Percentiles rank a stretch among this genome's conserved stretches.
phyloP scores from a whole-genome alignment of 108 stramenopile species.

The Nitzschia putrida region DNA sequence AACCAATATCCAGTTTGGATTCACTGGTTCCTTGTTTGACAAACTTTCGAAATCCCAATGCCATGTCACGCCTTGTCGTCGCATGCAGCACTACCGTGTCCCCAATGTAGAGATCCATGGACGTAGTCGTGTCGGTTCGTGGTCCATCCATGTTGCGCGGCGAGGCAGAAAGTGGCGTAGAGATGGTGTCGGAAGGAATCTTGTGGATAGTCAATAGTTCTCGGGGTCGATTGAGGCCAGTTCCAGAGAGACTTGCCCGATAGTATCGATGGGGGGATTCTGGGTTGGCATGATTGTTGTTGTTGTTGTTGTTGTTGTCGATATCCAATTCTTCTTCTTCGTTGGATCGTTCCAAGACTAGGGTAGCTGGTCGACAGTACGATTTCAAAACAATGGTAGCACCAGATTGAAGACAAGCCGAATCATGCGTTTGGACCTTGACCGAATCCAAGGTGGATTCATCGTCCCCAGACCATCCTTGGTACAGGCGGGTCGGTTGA shows the following conservation, averaged over 20 bases:
- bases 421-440: slow-evolving; percentile 18
- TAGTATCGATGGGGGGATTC: neutral
- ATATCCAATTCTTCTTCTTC: neutral
- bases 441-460: slow-evolving; percentile 13
- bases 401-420: slow-evolving; percentile 24
- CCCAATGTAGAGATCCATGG: slow-evolving; percentile 11
- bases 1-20: slow-evolving; percentile 14
- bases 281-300: too few relatives aligned
- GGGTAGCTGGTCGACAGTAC: slow-evolving; percentile 14
- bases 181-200: slow-evolving; percentile 23
- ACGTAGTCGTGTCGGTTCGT: neutral
- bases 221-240: slow-evolving; percentile 14
- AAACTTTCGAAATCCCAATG: slow-evolving; percentile 23
- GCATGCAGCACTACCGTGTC: slow-evolving; percentile 19
- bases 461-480: neutral
- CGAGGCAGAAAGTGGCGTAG: slow-evolving; percentile 1
- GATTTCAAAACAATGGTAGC: slow-evolving; percentile 26
- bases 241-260: slow-evolving; percentile 13
- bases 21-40: neutral
- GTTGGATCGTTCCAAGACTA: neutral
- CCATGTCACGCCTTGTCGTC: neutral
- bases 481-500: neutral
- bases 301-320: neutral
- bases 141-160: neutral
- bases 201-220: slow-evolving; percentile 42